phyloP scores from a whole-genome alignment of 176 grass and related monocot genomes.

The Oryza meridionalis region DNA sequence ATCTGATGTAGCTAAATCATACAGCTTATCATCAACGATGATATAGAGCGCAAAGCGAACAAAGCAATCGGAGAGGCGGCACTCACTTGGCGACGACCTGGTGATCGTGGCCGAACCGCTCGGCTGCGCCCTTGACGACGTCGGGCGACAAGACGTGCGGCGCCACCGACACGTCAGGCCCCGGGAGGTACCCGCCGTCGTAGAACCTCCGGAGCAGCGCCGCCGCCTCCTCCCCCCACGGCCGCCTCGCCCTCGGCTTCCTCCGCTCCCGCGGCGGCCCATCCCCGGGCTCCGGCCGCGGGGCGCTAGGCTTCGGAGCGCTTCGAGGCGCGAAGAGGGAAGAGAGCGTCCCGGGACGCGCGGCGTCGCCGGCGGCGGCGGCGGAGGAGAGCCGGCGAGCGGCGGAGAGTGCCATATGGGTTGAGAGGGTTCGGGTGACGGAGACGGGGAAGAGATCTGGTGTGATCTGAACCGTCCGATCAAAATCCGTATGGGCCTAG shows the following conservation, averaged over 20 bases:
- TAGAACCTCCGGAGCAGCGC: constrained; percentile 55
- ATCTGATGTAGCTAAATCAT: neutral
- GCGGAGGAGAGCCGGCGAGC: constrained; percentile 45
- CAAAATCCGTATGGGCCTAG: neutral
- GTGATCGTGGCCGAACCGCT: constrained; percentile 56
- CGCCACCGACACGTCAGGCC: constrained; percentile 33
- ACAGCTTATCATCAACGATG: neutral
- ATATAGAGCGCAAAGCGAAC: neutral
- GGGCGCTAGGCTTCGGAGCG: neutral
- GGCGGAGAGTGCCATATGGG: constrained; percentile 50
- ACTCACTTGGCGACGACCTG: constrained; percentile 71
- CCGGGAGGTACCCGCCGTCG: constrained; percentile 45
- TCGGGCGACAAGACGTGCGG: constrained; percentile 30
- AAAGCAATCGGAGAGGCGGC: neutral
- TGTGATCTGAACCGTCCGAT: constrained; percentile 32
- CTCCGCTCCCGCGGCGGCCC: neutral
- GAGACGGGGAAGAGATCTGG: neutral
- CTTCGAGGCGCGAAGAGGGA: constrained; percentile 25
- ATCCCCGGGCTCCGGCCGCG: neutral
- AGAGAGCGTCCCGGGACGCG: constrained; percentile 17
- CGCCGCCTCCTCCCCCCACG: constrained; percentile 49
- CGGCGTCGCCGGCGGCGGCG: neutral
- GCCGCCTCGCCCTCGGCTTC: constrained; percentile 27
- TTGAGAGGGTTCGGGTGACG: neutral
- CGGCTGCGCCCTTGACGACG: constrained; percentile 57